Conservation (phyloP, 306 rosid genomes). For the Cucurbita pepo region DNA sequence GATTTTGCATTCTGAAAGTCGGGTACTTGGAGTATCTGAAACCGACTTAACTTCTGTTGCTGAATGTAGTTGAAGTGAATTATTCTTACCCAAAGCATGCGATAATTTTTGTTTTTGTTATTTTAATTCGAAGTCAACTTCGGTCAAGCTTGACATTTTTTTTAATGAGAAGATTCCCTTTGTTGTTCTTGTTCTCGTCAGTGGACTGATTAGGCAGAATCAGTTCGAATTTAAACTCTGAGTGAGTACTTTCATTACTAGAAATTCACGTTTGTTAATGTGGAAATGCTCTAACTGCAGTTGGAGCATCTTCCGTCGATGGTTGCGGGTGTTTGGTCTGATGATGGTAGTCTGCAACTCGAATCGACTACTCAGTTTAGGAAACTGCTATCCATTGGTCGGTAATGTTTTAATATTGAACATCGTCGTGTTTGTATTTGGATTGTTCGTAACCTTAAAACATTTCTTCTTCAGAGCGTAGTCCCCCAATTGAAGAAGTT, state of each 20-base stretch:
- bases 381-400: constrained; percentile 91
- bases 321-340: constrained; percentile 87
- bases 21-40: background rate
- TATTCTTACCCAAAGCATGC: background rate
- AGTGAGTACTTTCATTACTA: background rate
- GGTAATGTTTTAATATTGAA: constrained; percentile 1
- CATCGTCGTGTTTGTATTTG: background rate
- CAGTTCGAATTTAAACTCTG: background rate
- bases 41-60: background rate
- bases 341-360: constrained; percentile 56
- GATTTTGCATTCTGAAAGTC: background rate
- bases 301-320: constrained; percentile 80
- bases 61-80: background rate
- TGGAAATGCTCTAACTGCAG: constrained; percentile 27
- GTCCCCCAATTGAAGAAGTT: constrained; percentile 92
- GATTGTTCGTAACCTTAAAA: background rate
- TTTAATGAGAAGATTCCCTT: background rate
- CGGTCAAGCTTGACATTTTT: background rate
- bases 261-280: background rate
- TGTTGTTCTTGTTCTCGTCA: background rate
- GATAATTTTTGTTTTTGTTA: background rate
- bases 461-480: constrained; percentile 35
- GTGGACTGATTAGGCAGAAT: background rate
- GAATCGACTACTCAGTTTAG: constrained; percentile 93
- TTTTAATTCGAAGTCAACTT: background rate